phyloP scores from a whole-genome alignment of 345 rosid species.

The Euphorbia pulcherrima region DNA sequence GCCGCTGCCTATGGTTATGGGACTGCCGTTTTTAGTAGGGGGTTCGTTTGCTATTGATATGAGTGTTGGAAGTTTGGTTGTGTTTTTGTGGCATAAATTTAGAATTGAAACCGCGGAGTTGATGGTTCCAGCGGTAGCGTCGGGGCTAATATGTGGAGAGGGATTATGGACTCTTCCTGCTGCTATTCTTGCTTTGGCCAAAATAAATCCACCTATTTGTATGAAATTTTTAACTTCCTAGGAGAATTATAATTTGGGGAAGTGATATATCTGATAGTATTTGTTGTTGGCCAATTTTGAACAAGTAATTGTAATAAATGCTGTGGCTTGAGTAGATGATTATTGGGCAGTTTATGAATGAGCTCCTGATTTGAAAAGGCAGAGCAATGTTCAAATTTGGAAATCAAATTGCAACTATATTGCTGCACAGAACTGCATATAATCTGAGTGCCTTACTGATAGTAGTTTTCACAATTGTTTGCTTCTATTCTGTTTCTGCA shows the following conservation, averaged over 20 bases:
- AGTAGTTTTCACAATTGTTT: slow-evolving; percentile 81
- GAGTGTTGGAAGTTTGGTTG: slow-evolving; percentile 73
- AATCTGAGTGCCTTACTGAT: slow-evolving; percentile 75
- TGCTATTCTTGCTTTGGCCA: slow-evolving; percentile 77
- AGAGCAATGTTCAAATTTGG: slow-evolving; percentile 29
- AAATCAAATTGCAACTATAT: slow-evolving; percentile 92
- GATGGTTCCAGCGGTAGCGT: slow-evolving; percentile 87
- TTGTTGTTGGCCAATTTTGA: too few species aligned
- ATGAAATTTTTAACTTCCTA: slow-evolving; percentile 65
- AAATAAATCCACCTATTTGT: slow-evolving; percentile 77
- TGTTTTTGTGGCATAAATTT: slow-evolving; percentile 55
- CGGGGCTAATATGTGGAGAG: slow-evolving; percentile 89
- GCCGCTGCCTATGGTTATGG: slow-evolving; percentile 95
- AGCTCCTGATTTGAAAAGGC: too few species aligned
- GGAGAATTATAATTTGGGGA: neutral
- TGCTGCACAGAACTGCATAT: slow-evolving; percentile 87
- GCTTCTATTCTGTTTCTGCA: slow-evolving; percentile 86
- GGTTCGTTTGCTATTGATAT: slow-evolving; percentile 90
- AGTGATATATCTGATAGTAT: neutral
- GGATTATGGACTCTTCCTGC: slow-evolving; percentile 87
- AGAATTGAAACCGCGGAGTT: slow-evolving; percentile 51
- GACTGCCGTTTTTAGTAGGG: slow-evolving; percentile 73
- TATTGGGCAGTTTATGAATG: too few species aligned
- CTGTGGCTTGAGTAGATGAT: too few species aligned
- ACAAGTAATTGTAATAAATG: too few species aligned